Evolutionary conservation across 257 asterid genomes (phyloP).

Genomic region (Jaltomata sinuosa): DNA sequence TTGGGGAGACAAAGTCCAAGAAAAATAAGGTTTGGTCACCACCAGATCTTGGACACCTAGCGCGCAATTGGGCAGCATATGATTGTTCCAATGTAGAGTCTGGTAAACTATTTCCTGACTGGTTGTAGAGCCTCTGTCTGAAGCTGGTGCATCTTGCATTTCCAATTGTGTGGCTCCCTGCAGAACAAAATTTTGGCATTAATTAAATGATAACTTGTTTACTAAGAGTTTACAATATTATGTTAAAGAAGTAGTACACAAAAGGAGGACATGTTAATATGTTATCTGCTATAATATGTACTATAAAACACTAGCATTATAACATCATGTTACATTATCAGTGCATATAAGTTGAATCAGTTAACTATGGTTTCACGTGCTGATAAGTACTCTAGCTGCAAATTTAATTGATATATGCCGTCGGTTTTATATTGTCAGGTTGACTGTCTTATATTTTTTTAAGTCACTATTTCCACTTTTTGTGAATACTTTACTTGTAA

Average conservation of each 20-base stretch:
- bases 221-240: background rate
- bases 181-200: background rate
- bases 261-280: background rate
- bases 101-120: conserved; percentile 56
- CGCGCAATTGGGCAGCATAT: conserved; percentile 51
- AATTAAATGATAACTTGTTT: background rate
- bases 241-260: background rate
- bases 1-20: conserved; percentile 56
- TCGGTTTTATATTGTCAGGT: background rate
- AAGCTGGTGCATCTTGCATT: conserved; percentile 68
- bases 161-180: conserved; percentile 94
- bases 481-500: background rate
- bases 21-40: conserved; percentile 67
- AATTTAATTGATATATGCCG: background rate
- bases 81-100: conserved; percentile 49
- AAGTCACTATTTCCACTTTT: background rate
- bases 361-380: background rate
- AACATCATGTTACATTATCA: background rate
- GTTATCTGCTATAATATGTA: background rate
- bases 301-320: background rate
- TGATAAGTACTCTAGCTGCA: background rate
- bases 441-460: background rate
- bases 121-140: conserved; percentile 85
- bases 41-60: conserved; percentile 63
- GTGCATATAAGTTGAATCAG: background rate